Evolutionary conservation across 768 basidiomycete genomes (phyloP), one percentile per base, ranked within the genome.

Genomic region (Xanthoconium stramineum): DNA sequence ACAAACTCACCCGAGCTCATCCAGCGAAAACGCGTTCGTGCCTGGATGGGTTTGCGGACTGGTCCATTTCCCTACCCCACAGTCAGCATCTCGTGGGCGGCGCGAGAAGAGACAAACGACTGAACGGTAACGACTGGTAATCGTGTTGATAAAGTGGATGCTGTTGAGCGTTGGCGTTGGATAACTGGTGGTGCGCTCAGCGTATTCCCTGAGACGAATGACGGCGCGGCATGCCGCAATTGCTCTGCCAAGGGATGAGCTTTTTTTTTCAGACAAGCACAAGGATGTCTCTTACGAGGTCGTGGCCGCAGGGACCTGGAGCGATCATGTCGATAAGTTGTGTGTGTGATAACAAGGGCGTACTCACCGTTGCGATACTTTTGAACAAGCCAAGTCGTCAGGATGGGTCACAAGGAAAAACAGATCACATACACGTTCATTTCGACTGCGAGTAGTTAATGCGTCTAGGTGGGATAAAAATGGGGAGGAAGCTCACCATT

Each of bases 211-310:
- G 24, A 89, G 74, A 56, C 84, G 78, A 66, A 86, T 84, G 44
- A 88, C 86, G 30, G 84, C 65, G 43, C 87, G 80, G 67, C 85
- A 85, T 30, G 87, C 83, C 20, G 85, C 84, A 52, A 66, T 12
- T 11, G 66, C 65, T 42, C 65, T 66, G 46, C 19, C 37, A 50
- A 39, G n/a, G 43, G 36, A 35, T 66, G 24, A 66, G 58, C 8
- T n/a, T 12, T 36, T n/a, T 6, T 19, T 49, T 15, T 3, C 39
- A 19, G 35, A n/a, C 13, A 0, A 15, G 40, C 6, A n/a, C 6
- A 24, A 11, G 28, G 47, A 29, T 28, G n/a, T 17, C n/a, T 51
- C 71, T 55, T 72, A 87, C 86, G 85, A 84, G 56, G 86, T 74
- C 6, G 82, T 79, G 17, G 86, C 84, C 37, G 86, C 85, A 29